These are phyloP conservation scores for Ophiostoma triangulosporum DNA, from an alignment of 2,329 filamentous ascomycete species.

Conservation along the genomic window DNA sequence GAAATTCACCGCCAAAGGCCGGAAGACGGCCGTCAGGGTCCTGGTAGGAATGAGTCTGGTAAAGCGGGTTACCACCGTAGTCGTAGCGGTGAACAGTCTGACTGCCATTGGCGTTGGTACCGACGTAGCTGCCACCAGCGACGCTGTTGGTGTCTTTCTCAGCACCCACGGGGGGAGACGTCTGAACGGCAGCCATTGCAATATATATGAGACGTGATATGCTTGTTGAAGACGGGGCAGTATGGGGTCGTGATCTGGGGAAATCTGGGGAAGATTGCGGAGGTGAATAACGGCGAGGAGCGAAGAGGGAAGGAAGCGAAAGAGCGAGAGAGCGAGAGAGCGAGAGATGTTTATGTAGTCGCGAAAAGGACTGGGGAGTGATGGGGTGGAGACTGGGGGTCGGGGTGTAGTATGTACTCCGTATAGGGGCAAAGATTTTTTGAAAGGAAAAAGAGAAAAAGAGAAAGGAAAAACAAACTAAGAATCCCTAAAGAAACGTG, in stretches of 20 bases:
- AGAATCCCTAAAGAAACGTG: not conserved
- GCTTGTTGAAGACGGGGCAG: not conserved
- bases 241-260: not conserved
- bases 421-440: too few relatives aligned
- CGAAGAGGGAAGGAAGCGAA: not conserved
- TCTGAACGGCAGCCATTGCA: constrained; percentile 9
- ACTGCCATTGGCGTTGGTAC: constrained; percentile 1
- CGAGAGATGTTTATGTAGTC: constrained; percentile 4
- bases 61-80: constrained; percentile 28
- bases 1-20: constrained; percentile 60
- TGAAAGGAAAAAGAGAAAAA: not conserved
- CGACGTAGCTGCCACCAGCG: not conserved
- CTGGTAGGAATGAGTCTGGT: constrained; percentile 21
- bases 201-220: not conserved
- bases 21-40: constrained; percentile 28
- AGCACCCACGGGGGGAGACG: not conserved
- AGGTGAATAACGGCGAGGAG: not conserved
- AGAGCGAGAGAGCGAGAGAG: not conserved
- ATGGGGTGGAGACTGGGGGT: not conserved
- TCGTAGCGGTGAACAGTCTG: constrained; percentile 13
- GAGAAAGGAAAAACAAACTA: not conserved
- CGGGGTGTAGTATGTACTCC: not conserved
- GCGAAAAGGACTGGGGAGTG: not conserved
- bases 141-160: constrained; percentile 10
- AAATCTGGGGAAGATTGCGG: not conserved